Evolutionary conservation across 106 monocot genomes (phyloP), one percentile per base, ranked within the genome.

Genomic region (Gastrodia elata): DNA sequence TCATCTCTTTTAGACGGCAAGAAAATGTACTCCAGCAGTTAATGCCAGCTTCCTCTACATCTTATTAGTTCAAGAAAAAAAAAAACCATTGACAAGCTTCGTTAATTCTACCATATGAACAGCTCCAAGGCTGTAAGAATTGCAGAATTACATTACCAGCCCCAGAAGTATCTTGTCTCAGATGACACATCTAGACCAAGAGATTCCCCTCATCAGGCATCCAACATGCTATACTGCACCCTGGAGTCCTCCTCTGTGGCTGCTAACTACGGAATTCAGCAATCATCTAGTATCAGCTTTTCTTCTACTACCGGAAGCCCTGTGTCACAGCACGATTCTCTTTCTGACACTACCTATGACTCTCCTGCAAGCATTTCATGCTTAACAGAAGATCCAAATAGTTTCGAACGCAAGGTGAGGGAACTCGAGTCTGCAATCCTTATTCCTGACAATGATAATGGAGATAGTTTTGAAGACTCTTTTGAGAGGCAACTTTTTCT

Each of bases 361-460:
- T 67, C 67, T 67, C 83, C 86, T 8, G 70, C 77, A 42, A 74
- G 74, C 74, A 57, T 77, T 74, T 91, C 91, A 36, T 91, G 86
- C 73, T 55, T 88, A 61, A 83, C 89, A 27, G 92, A 92, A 46
- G 92, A 87, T 59, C 80, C 82, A 42, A 79, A 78, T 68, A 73
- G 85, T 81, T 75, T 87, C 27, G 80, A 77, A 65, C 73, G 75
- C 72, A 89, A 83, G 72, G n/a, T 92, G 59, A 80, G 78, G 78
- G 84, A 92, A 35, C 38, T 89, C 9, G 92, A 92, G 77, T 79
- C 72, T 35, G 84, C 71, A 44, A 89, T 92, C 80, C 80, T 85
- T 3, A 82, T 85, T 24, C 59, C 86, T 13, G 86, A 86, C 18
- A 44, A 75, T 8, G 80, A 80, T 70, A 61, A 77, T 41, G 72